A percentile compares a stretch with the other conserved stretches of the same genome.
These are phyloP conservation scores for Ilex aquifolium DNA, from an alignment of 257 asterid species.

Conservation along the genomic window DNA sequence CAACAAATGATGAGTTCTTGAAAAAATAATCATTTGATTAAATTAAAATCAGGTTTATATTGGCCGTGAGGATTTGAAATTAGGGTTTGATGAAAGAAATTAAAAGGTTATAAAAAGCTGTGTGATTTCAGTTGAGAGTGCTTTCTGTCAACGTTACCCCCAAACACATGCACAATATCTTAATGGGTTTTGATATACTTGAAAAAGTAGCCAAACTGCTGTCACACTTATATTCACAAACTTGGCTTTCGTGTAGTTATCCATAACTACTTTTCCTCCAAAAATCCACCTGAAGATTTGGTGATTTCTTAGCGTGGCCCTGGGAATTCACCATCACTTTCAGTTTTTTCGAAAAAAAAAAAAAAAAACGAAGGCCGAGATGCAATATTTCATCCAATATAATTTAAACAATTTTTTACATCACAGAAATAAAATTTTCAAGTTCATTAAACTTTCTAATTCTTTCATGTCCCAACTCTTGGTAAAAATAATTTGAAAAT, in stretches of 20 bases:
- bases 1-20: background rate
- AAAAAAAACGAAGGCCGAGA: no score
- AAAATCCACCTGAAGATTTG: background rate
- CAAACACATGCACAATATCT: background rate
- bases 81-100: background rate
- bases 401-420: no score
- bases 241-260: constrained; percentile 16
- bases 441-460: no score
- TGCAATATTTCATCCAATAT: background rate
- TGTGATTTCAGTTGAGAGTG: background rate
- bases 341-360: constrained; percentile 14
- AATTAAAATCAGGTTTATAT: no score
- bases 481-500: no score
- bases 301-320: background rate
- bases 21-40: no score
- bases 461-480: no score
- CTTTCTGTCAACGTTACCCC: background rate
- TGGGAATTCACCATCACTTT: constrained; percentile 19
- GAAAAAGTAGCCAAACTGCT: constrained; percentile 1
- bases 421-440: no score
- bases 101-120: background rate
- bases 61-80: background rate
- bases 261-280: constrained; percentile 3
- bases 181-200: background rate
- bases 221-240: constrained; percentile 3